phyloP scores from a whole-genome alignment of 371 early-diverging fungal genomes.

The Sporodiniella umbellata region DNA sequence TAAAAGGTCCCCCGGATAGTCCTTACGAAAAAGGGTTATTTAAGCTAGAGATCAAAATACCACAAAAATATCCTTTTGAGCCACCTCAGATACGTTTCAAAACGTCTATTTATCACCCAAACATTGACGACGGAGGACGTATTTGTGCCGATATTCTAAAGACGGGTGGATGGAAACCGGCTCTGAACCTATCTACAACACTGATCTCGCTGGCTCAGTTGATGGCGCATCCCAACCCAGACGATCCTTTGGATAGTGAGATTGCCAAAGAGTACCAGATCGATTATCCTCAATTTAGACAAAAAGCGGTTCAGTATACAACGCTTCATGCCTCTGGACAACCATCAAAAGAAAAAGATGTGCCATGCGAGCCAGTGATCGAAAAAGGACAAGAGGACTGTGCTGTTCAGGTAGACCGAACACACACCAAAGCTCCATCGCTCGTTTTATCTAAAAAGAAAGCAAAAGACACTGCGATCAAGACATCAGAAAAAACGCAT shows the following conservation, averaged over 20 bases:
- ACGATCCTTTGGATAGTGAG: conserved; percentile 53
- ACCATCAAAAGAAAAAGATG: conserved; percentile 37
- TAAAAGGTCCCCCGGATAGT: conserved; percentile 52
- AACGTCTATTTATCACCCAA: conserved; percentile 54
- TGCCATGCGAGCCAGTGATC: conserved; percentile 3
- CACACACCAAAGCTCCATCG: too few species aligned
- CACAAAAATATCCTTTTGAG: conserved; percentile 44
- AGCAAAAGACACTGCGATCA: neutral
- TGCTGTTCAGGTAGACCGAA: too few species aligned
- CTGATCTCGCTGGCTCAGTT: conserved; percentile 39
- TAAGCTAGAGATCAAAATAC: conserved; percentile 40
- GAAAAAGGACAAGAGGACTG: too few species aligned
- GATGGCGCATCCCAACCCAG: conserved; percentile 53
- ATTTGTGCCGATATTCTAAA: conserved; percentile 58
- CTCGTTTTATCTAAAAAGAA: too few species aligned
- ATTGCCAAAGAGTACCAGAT: conserved; percentile 48
- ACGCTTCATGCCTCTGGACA: too few species aligned
- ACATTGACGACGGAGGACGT: conserved; percentile 48
- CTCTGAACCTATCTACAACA: conserved; percentile 39
- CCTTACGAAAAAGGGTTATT: conserved; percentile 53
- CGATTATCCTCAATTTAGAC: conserved; percentile 26
- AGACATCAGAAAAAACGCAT: neutral
- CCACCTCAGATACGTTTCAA: conserved; percentile 53
- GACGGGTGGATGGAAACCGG: conserved; percentile 51
- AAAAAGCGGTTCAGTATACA: conserved; percentile 40